A percentile compares a stretch with the other conserved stretches of the same genome.
These are phyloP conservation scores for Aspergillus nidulans DNA, from an alignment of 495 filamentous ascomycete genomes.

Conservation along the genomic window DNA sequence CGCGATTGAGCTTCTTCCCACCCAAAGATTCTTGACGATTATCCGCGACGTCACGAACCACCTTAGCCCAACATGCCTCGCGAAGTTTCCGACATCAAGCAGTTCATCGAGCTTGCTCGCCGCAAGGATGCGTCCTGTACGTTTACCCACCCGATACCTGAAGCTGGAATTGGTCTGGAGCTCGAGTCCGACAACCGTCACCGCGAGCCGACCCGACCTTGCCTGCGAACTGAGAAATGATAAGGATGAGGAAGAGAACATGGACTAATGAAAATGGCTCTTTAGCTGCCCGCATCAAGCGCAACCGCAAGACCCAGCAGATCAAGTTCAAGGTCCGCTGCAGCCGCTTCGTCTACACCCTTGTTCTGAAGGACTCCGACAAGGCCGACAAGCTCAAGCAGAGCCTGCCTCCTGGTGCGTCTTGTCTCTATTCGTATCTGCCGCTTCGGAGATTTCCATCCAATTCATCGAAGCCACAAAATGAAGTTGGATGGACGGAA, in stretches of 20 bases:
- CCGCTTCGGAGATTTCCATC: not conserved
- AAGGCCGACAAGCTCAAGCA: conserved; percentile 99
- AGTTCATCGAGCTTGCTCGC: conserved; percentile 99
- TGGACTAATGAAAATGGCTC: conserved; percentile 12
- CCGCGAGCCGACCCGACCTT: not conserved
- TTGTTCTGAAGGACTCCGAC: conserved; percentile 93
- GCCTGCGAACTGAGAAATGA: not conserved
- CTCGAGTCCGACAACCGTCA: not conserved
- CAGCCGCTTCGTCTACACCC: conserved; percentile 88
- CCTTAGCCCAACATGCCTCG: conserved; percentile 72
- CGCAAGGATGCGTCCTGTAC: conserved; percentile 96
- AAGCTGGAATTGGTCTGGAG: not conserved
- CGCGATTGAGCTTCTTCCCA: conserved; percentile 15
- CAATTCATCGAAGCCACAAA: too few relatives aligned
- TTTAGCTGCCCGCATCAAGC: conserved; percentile 94
- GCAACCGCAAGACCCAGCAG: conserved; percentile 77
- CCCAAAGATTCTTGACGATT: conserved; percentile 14
- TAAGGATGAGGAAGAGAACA: not conserved
- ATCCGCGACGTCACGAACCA: conserved; percentile 9
- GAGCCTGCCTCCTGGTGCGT: conserved; percentile 89
- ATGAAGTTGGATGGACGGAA: not conserved
- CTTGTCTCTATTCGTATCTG: not conserved
- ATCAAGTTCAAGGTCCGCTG: conserved; percentile 99
- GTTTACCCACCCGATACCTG: conserved; percentile 25
- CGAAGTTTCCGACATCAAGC: conserved; percentile 98